A percentile compares a stretch with the other conserved stretches of the same genome.
These are phyloP conservation scores for Geotrichum armillariae DNA, from an alignment of 1,139 yeast genomes.

Conservation along the genomic window DNA sequence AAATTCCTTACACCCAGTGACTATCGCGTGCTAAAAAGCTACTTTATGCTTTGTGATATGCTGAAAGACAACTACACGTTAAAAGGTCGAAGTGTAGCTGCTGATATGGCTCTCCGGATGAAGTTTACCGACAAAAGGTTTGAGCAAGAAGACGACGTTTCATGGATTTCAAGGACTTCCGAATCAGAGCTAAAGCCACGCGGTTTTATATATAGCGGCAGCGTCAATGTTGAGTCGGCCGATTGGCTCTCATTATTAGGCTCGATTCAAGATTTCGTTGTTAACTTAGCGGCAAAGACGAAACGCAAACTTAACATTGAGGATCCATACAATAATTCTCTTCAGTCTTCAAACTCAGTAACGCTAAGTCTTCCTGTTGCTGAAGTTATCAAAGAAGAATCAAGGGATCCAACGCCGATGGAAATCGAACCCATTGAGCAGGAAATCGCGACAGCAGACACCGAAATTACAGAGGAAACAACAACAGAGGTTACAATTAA, in stretches of 20 bases:
- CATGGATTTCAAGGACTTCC: constrained; percentile 13
- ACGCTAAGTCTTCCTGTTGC: constrained; percentile 30
- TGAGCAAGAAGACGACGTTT: constrained; percentile 4
- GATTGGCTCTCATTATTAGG: constrained; percentile 33
- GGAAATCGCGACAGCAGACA: not conserved
- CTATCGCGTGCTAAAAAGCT: constrained; percentile 18
- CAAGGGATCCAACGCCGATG: not conserved
- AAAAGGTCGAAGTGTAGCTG: constrained; percentile 1
- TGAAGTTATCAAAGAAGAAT: constrained; percentile 3
- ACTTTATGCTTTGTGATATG: constrained; percentile 14
- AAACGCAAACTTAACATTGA: constrained; percentile 25
- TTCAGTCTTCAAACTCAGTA: constrained; percentile 27
- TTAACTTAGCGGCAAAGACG: constrained; percentile 24
- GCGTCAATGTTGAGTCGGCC: constrained; percentile 27
- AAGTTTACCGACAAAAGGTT: constrained; percentile 12
- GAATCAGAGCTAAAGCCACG: constrained; percentile 8
- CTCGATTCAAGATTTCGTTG: constrained; percentile 29
- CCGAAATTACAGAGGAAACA: not conserved
- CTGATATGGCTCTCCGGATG: constrained; percentile 5
- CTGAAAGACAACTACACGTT: constrained; percentile 47
- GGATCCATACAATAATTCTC: constrained; percentile 32
- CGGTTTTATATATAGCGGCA: constrained; percentile 1
- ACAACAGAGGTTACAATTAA: not conserved
- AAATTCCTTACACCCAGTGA: constrained; percentile 31
- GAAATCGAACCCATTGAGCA: constrained; percentile 1